Percentiles rank a stretch among this genome's conserved stretches.
phyloP scores from a whole-genome alignment of 1,284 basidiomycete genomes.

The Microbotryum lychnidis-dioicae region DNA sequence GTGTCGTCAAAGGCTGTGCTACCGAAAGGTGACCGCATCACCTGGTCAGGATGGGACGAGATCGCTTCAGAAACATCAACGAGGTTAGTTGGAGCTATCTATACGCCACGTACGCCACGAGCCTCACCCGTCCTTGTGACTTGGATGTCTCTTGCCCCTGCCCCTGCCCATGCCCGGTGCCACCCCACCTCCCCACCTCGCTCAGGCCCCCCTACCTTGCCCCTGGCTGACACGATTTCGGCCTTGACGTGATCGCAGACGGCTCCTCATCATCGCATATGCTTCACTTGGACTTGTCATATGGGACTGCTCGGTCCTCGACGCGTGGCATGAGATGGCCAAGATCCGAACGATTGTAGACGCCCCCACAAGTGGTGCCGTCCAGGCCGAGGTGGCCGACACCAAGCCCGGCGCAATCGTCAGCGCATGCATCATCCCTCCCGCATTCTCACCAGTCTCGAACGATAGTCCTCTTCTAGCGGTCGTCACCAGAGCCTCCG shows the following conservation, averaged over 20 bases:
- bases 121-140: not conserved
- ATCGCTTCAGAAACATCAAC: not conserved
- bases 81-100: not conserved
- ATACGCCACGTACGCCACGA: too few relatives aligned
- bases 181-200: not conserved
- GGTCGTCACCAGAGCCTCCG: not conserved
- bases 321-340: conserved; percentile 23
- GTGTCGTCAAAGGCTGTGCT: too few relatives aligned
- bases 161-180: not conserved
- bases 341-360: conserved; percentile 12
- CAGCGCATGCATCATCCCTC: conserved; percentile 10
- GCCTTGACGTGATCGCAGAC: conserved; percentile 3
- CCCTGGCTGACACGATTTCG: not conserved
- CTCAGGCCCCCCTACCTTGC: not conserved
- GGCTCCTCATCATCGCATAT: conserved; percentile 20
- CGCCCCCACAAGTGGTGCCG: not conserved
- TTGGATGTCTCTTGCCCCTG: not conserved
- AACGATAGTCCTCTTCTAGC: conserved; percentile 9
- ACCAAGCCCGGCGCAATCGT: not conserved
- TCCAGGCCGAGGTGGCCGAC: not conserved
- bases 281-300: conserved; percentile 8
- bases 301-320: conserved; percentile 26
- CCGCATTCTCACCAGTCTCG: not conserved
- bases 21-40: not conserved
- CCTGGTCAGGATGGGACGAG: conserved; percentile 10